Percentiles rank a stretch among this genome's conserved stretches.
These are phyloP conservation scores for Saccharomycopsis sp. DNA, from an alignment of 805 yeast species.

Conservation along the genomic window DNA sequence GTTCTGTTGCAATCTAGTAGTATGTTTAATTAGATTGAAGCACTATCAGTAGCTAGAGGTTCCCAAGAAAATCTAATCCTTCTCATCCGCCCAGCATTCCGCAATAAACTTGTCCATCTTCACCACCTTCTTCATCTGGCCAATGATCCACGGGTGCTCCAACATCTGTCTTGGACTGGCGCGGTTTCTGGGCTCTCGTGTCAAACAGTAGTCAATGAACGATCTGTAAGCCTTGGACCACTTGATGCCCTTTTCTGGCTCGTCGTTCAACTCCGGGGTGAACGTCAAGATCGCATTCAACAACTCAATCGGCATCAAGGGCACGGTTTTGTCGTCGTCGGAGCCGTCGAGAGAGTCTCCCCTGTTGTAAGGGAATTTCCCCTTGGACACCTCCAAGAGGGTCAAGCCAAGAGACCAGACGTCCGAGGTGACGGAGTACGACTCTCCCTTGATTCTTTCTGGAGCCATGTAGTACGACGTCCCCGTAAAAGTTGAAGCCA, in stretches of 20 bases:
- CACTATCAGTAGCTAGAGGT: too few species aligned
- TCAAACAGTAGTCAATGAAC: slow-evolving; percentile 72
- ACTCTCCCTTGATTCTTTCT: slow-evolving; percentile 90
- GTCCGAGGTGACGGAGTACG: slow-evolving; percentile 90
- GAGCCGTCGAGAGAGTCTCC: slow-evolving; percentile 26
- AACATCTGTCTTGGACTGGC: slow-evolving; percentile 94
- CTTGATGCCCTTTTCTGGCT: slow-evolving; percentile 58
- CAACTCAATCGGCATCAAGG: slow-evolving; percentile 75
- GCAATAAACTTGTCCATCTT: slow-evolving; percentile 80
- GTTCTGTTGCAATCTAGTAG: too few species aligned
- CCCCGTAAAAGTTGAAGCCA: slow-evolving; percentile 95
- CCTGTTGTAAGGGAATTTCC: slow-evolving; percentile 70
- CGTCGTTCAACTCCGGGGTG: slow-evolving; percentile 73
- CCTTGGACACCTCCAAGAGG: slow-evolving; percentile 83
- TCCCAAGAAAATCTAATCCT: too few species aligned
- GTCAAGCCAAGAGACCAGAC: slow-evolving; percentile 96
- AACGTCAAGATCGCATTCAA: slow-evolving; percentile 72
- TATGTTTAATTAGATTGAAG: too few species aligned
- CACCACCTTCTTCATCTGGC: slow-evolving; percentile 63
- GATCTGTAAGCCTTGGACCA: slow-evolving; percentile 84
- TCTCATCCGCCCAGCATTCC: slow-evolving; percentile 68
- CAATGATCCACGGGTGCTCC: slow-evolving; percentile 84
- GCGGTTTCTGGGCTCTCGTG: slow-evolving; percentile 67
- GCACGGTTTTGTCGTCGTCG: slow-evolving; percentile 33
- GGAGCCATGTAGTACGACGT: slow-evolving; percentile 99